These are phyloP conservation scores for Hemileccinum rubropunctum DNA, from an alignment of 768 basidiomycete species.

Conservation along the genomic window DNA sequence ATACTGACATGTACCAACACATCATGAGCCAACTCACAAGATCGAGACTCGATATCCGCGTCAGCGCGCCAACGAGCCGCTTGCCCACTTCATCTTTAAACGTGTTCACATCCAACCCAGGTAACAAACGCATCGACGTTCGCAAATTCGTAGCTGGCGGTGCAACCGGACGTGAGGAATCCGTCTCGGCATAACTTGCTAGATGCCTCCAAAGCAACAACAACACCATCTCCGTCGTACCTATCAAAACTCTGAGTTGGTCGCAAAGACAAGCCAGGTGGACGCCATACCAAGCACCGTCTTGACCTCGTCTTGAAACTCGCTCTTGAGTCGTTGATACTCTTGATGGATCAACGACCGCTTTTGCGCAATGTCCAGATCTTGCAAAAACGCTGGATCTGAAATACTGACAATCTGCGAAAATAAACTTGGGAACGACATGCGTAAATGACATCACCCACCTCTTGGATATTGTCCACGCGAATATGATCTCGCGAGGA, in stretches of 20 bases:
- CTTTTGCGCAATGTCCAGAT: conserved; percentile 68
- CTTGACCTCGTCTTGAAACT: conserved; percentile 47
- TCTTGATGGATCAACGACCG: conserved; percentile 62
- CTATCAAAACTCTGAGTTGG: conserved; percentile 31
- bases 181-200: conserved; percentile 52
- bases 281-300: conserved; percentile 51
- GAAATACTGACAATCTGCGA: conserved; percentile 47
- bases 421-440: neutral
- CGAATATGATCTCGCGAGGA: conserved; percentile 67
- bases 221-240: conserved; percentile 73
- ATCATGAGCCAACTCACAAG: conserved; percentile 35
- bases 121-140: conserved; percentile 52
- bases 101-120: conserved; percentile 52
- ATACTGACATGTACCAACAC: neutral
- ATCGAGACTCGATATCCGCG: conserved; percentile 52
- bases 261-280: neutral
- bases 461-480: conserved; percentile 71
- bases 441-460: conserved; percentile 25
- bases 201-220: conserved; percentile 81
- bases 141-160: conserved; percentile 35
- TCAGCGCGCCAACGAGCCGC: conserved; percentile 53
- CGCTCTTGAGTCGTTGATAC: conserved; percentile 45
- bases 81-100: conserved; percentile 58
- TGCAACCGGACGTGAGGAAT: conserved; percentile 12
- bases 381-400: conserved; percentile 57